Base-by-base conservation (phyloP, 805 yeast species). In the Metschnikowia lochheadii region DNA sequence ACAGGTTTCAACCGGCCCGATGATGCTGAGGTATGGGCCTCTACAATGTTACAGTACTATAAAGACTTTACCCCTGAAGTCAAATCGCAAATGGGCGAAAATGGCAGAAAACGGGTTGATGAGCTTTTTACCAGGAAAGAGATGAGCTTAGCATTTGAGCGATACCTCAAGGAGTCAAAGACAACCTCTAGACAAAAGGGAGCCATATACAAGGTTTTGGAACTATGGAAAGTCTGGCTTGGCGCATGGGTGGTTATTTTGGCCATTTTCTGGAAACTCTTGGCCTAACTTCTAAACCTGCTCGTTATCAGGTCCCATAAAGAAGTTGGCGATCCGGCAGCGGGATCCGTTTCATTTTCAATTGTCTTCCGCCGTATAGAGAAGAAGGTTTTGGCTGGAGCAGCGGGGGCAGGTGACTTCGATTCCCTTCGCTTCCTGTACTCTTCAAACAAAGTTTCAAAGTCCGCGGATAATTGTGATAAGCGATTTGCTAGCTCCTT, bases 1-100 rank as follows among this genome's bases (percentile, higher is more conserved):
- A 85, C 90, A 0, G 95, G 95, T 0, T 86, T 82, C 74, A 73
- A 77, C 38, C 74, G 72, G 14, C 70, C 80, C 1, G 73, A 76
- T 40, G 71, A 76, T 2, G 57, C 55, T 11, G 64, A 65, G 5
- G 63, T 67, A 40, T 87, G 95, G 95, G 69, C 81, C 3, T 60
- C 71, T 15, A 78, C 77, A 2, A 63, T 86, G 57, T 61, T 65
- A 18, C 66, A 72, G 15, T 73, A 75, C 15, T 68, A 71, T 41
- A 48, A 56, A 11, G 55, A 70, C 5, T 53, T 63, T 37, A 53
- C 57, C 10, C 34, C 44, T 10, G 50, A 47, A 1, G 51, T 57
- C 2, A 67, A 64, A 46, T n/a, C 11, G 2, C 41, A 39, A 13
- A 40, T 73, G 59, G 72, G 77, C 33, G 52, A 62, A 14, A 72